Conservation (phyloP, 176 grass and related monocot species). For the Raddia distichophylla region DNA sequence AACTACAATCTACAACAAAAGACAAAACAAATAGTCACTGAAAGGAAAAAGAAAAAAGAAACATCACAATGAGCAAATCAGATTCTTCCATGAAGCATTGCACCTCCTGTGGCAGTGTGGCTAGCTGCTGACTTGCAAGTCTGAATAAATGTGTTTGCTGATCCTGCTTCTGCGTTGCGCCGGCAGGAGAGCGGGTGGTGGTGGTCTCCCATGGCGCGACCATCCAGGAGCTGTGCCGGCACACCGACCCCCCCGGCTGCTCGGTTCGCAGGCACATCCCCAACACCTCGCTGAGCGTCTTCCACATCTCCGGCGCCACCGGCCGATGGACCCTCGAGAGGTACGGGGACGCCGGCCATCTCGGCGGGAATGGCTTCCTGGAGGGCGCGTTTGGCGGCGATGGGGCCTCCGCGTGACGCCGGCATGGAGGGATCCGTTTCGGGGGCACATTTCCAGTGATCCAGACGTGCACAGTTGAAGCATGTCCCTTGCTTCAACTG, state of each 20-base stretch:
- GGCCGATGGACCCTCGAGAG: constrained; percentile 62
- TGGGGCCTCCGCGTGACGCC: constrained; percentile 43
- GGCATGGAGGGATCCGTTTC: neutral
- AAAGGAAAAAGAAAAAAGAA: too few relatives aligned
- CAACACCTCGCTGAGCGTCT: constrained; percentile 48
- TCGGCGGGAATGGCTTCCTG: constrained; percentile 37
- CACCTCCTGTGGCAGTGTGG: neutral
- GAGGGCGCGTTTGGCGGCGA: constrained; percentile 55
- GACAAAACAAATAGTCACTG: too few relatives aligned
- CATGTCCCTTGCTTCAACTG: neutral
- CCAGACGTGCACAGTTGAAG: neutral
- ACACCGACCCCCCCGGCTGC: constrained; percentile 29
- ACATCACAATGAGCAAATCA: neutral
- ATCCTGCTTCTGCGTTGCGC: neutral
- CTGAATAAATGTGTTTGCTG: neutral
- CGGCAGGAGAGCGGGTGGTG: constrained; percentile 57
- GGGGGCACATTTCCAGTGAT: neutral
- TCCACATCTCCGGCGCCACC: neutral
- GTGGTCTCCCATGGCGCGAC: constrained; percentile 61
- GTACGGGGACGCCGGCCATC: constrained; percentile 54
- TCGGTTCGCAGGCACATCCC: constrained; percentile 40
- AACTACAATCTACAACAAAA: too few relatives aligned
- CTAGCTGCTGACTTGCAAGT: neutral
- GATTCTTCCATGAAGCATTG: neutral
- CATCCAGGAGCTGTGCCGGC: constrained; percentile 55